Percentiles rank a stretch among this genome's conserved stretches.
phyloP scores from a whole-genome alignment of 495 filamentous ascomycete genomes.

The Aspergillus diversus region DNA sequence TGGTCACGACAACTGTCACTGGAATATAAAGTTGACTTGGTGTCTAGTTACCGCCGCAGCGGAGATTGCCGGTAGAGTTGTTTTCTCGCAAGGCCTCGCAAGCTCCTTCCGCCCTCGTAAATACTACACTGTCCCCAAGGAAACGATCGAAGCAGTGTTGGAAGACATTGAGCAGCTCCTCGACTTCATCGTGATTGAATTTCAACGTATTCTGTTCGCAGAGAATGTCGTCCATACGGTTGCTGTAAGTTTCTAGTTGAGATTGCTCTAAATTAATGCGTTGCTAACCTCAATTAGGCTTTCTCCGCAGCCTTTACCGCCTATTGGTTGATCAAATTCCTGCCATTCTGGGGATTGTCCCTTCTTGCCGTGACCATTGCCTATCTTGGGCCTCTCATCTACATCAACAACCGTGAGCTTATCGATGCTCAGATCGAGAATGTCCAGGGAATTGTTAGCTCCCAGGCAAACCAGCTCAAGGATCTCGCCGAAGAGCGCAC shows the following conservation, averaged over 20 bases:
- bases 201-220: conserved; percentile 90
- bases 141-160: conserved; percentile 75
- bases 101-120: conserved; percentile 85
- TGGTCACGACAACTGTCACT: neutral
- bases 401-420: conserved; percentile 89
- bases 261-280: too few relatives aligned
- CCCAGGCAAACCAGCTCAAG: conserved; percentile 81
- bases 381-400: conserved; percentile 88
- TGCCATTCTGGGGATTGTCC: conserved; percentile 90
- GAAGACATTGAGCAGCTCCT: conserved; percentile 89
- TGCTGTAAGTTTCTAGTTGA: conserved; percentile 60
- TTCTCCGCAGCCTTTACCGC: conserved; percentile 80
- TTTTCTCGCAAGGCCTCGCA: conserved; percentile 77
- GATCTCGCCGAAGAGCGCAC: conserved; percentile 83
- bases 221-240: conserved; percentile 86
- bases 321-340: conserved; percentile 91
- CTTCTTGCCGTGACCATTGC: conserved; percentile 73
- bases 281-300: conserved; percentile 51
- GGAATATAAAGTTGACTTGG: conserved; percentile 5
- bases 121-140: conserved; percentile 90
- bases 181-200: conserved; percentile 98
- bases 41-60: conserved; percentile 67
- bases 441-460: conserved; percentile 69
- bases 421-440: conserved; percentile 85
- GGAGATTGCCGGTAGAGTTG: conserved; percentile 75